These are phyloP conservation scores for Teratosphaeria gauchensis DNA, from an alignment of 2,329 filamentous ascomycete genomes.

Conservation along the genomic window DNA sequence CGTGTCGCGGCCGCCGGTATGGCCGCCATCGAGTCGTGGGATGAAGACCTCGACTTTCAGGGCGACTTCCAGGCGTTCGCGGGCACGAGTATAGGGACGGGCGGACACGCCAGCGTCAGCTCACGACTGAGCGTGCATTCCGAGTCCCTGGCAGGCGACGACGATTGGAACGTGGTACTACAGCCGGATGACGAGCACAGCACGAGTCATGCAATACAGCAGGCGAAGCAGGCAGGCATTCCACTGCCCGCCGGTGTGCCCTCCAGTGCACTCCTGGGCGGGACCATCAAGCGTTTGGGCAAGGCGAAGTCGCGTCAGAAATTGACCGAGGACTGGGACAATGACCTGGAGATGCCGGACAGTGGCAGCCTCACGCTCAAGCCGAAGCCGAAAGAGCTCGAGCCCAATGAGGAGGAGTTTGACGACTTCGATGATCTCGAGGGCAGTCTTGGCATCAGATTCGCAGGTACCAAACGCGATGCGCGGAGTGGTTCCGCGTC, in stretches of 20 bases:
- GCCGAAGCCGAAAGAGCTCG: slow-evolving; percentile 28
- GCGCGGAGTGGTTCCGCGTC: slow-evolving; percentile 81
- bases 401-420: slow-evolving; percentile 24
- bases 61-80: slow-evolving; percentile 46
- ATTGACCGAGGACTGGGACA: slow-evolving; percentile 42
- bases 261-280: slow-evolving; percentile 78
- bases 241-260: slow-evolving; percentile 81
- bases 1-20: not conserved
- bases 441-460: slow-evolving; percentile 81
- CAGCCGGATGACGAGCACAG: slow-evolving; percentile 77
- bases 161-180: slow-evolving; percentile 80
- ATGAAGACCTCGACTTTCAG: slow-evolving; percentile 45
- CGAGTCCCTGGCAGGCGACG: slow-evolving; percentile 59
- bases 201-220: slow-evolving; percentile 74
- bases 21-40: slow-evolving; percentile 52
- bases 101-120: slow-evolving; percentile 59
- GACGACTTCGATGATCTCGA: slow-evolving; percentile 92
- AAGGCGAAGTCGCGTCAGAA: slow-evolving; percentile 37
- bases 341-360: slow-evolving; percentile 39
- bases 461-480: slow-evolving; percentile 75
- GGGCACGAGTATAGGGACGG: slow-evolving; percentile 55
- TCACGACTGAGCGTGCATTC: slow-evolving; percentile 75
- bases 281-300: slow-evolving; percentile 84
- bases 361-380: slow-evolving; percentile 28
- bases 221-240: slow-evolving; percentile 81